phyloP scores from a whole-genome alignment of 2,329 filamentous ascomycete species.

The Aspergillus udagawae region DNA sequence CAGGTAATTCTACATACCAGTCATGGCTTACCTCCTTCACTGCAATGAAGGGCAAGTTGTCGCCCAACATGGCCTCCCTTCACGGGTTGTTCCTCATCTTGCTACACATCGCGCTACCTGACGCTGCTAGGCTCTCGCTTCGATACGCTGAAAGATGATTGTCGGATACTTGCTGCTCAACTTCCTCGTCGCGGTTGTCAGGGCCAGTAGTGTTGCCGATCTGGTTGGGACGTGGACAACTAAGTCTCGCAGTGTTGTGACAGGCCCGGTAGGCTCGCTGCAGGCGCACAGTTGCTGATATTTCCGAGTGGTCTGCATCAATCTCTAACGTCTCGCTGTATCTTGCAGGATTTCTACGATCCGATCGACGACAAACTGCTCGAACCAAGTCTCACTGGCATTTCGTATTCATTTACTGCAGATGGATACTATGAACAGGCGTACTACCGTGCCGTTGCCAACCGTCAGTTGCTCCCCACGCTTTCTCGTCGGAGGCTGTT shows the following conservation, averaged over 20 bases:
- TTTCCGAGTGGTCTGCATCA: neutral
- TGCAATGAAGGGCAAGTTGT: neutral
- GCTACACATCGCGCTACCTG: neutral
- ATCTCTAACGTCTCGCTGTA: slow-evolving; percentile 1
- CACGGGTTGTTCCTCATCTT: slow-evolving; percentile 2
- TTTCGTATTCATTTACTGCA: slow-evolving; percentile 69
- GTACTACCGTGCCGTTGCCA: slow-evolving; percentile 65
- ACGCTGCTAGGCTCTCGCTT: slow-evolving; percentile 1
- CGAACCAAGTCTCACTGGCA: slow-evolving; percentile 63
- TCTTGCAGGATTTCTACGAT: slow-evolving; percentile 63
- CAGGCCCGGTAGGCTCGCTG: slow-evolving; percentile 56
- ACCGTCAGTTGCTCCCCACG: slow-evolving; percentile 51
- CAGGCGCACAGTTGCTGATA: slow-evolving; percentile 1
- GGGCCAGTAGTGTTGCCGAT: slow-evolving; percentile 43
- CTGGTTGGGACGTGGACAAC: slow-evolving; percentile 69
- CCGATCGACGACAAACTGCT: slow-evolving; percentile 61
- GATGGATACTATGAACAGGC: slow-evolving; percentile 67
- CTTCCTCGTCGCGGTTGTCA: slow-evolving; percentile 35
- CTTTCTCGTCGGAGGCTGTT: neutral
- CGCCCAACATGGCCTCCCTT: neutral
- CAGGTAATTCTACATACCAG: slow-evolving; percentile 1
- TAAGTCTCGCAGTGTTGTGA: slow-evolving; percentile 65
- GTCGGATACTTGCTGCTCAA: slow-evolving; percentile 27
- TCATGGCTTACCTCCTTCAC: slow-evolving; percentile 9
- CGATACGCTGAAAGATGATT: slow-evolving; percentile 21